Evolutionary conservation across 192 early-diverging fungal species (phyloP), one percentile per base, ranked within the genome.

Genomic region (Linnemannia hyalina): DNA sequence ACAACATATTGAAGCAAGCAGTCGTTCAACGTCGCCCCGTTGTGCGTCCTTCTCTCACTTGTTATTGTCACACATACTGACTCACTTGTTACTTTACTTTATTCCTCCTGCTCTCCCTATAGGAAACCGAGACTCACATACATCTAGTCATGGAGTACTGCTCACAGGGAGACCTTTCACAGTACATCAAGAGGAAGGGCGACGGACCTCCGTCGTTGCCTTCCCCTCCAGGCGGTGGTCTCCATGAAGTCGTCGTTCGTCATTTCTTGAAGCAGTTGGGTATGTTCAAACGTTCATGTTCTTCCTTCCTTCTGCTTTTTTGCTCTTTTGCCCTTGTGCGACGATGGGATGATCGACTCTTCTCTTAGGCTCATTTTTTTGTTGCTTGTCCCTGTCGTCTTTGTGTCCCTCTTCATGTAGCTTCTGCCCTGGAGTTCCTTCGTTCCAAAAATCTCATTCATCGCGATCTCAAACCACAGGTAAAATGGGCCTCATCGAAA

Each of bases 121-220:
- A 96, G 95, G 98, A 98, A 93, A 96, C 97, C 15, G 95, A 96
- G 70, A 94, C 93, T 74, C 96, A 98, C 81, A 99, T 99, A 70
- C 96, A 99, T 85, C 90, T 99, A 70, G 92, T 99, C 18, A 99
- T 99, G 98, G 98, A 99, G 88, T 99, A 95, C 78, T 99, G 99
- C 87, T 91, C 94, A n/a, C 79, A 97, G 80, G 99, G 99, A 49
- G 99, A 99, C 80, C 91, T 99, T 16, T 96, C 97, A 16, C 87
- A 92, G 47, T 99, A 95, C 85, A 97, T 99, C 86, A 96, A 96
- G 85, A 88, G 90, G 68, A 90, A 89, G 70, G 91, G 92, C 42
- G 89, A 90, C 60, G 80, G 82, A 6, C 88, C 90, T 41, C 74
- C 91, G 5, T 82, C 89, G 29, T 74, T 92, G 70, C 90, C 89